Evolutionary conservation across 2,329 filamentous ascomycete species (phyloP).

Genomic region (Diaporthe amygdali): DNA sequence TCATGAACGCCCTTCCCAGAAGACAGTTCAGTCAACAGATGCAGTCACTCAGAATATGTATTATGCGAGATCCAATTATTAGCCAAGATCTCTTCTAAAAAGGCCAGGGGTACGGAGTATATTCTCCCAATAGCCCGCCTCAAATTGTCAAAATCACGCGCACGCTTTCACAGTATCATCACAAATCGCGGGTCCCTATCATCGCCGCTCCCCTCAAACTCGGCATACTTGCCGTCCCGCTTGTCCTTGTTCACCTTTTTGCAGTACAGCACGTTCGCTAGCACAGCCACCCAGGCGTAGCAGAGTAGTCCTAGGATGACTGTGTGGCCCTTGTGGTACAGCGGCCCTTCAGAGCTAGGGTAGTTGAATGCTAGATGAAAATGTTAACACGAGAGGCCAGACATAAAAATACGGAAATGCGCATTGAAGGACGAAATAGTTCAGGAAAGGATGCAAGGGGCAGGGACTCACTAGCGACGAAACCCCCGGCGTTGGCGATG

Average conservation of each 20-base stretch:
- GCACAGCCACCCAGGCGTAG: conserved; percentile 66
- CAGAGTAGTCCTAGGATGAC: conserved; percentile 65
- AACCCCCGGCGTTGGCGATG: conserved; percentile 71
- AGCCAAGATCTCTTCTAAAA: rapidly evolving
- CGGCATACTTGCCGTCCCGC: conserved; percentile 60
- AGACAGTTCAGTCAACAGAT: no score
- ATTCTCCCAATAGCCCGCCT: no score
- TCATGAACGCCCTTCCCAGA: no score
- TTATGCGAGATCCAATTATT: neutral
- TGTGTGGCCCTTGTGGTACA: conserved; percentile 66
- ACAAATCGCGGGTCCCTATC: conserved; percentile 68
- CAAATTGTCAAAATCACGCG: neutral
- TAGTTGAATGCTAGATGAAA: conserved; percentile 59
- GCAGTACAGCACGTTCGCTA: conserved; percentile 67
- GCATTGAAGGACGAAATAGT: neutral
- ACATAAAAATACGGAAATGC: neutral
- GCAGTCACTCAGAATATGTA: no score
- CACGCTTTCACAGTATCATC: conserved; percentile 56
- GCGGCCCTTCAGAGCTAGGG: conserved; percentile 58
- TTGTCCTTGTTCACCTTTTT: conserved; percentile 69
- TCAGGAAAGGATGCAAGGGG: neutral
- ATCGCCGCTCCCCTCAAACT: conserved; percentile 62
- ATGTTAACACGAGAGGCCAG: neutral
- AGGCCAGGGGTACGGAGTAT: neutral
- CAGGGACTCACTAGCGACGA: conserved; percentile 59